phyloP scores from a whole-genome alignment of 257 asterid genomes.

The Salvia splendens region DNA sequence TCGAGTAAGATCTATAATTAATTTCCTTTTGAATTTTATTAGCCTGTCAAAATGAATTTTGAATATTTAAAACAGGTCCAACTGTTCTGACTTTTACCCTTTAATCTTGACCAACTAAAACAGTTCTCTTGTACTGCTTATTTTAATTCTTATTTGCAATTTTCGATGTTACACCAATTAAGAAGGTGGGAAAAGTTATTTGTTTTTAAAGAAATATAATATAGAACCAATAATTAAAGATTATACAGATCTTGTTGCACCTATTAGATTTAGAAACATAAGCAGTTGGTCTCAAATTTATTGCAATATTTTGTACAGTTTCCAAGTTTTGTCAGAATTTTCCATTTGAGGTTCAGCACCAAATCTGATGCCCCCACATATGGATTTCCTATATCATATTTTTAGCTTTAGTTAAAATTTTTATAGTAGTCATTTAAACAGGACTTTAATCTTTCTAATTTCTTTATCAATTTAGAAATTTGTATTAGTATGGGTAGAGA shows the following conservation, averaged over 20 bases:
- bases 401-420: no score
- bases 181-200: not conserved
- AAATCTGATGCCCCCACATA: no score
- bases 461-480: no score
- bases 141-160: not conserved
- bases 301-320: not conserved
- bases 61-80: not conserved
- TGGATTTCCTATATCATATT: no score
- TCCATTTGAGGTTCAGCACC: not conserved
- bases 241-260: not conserved
- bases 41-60: no score
- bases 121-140: not conserved
- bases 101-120: constrained; percentile 6
- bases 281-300: not conserved
- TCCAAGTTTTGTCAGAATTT: constrained; percentile 19
- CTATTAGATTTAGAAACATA: not conserved
- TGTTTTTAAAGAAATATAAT: not conserved
- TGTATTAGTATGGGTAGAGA: no score
- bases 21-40: no score
- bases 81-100: not conserved
- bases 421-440: no score
- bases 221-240: not conserved
- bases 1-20: no score
- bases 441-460: no score
- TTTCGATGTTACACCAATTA: not conserved